These are phyloP conservation scores for Tetratostichococcus sp. DNA, from an alignment of 139 green algal species.

Conservation along the genomic window DNA sequence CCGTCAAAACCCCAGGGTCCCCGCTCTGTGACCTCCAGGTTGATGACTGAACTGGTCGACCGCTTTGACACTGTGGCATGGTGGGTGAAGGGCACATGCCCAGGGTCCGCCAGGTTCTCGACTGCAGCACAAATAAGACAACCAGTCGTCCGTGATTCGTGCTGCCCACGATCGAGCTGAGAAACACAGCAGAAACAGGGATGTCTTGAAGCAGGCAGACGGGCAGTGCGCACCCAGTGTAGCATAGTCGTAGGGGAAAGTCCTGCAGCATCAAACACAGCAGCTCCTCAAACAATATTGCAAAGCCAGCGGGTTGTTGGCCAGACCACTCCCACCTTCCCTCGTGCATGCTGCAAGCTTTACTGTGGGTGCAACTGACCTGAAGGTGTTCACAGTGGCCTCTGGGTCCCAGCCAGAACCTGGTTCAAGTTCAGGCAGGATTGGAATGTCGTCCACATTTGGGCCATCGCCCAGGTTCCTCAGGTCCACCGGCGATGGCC, in stretches of 20 bases:
- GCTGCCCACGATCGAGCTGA: not conserved
- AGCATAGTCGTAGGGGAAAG: constrained; percentile 36
- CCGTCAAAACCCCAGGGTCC: constrained; percentile 31
- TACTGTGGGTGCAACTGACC: too few relatives aligned
- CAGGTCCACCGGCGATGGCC: constrained; percentile 4
- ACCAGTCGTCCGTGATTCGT: not conserved
- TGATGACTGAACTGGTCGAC: constrained; percentile 18
- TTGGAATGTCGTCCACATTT: constrained; percentile 21
- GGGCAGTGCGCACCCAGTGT: constrained; percentile 24
- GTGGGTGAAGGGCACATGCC: constrained; percentile 56
- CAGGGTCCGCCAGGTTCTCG: constrained; percentile 43
- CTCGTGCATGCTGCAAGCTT: too few relatives aligned
- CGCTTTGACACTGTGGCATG: constrained; percentile 37
- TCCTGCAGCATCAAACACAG: too few relatives aligned
- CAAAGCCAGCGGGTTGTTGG: too few relatives aligned
- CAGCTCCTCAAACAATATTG: too few relatives aligned
- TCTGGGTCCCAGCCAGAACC: constrained; percentile 2
- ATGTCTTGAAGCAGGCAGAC: too few relatives aligned
- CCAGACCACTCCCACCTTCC: too few relatives aligned
- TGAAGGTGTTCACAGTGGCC: constrained; percentile 12
- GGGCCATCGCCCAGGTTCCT: not conserved
- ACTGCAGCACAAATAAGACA: constrained; percentile 6
- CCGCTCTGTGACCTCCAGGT: constrained; percentile 26
- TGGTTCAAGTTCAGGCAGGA: constrained; percentile 35
- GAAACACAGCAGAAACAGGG: too few relatives aligned